Base-by-base conservation (phyloP, 2,329 filamentous ascomycete genomes). In the Lasiodiplodia gonubiensis region DNA sequence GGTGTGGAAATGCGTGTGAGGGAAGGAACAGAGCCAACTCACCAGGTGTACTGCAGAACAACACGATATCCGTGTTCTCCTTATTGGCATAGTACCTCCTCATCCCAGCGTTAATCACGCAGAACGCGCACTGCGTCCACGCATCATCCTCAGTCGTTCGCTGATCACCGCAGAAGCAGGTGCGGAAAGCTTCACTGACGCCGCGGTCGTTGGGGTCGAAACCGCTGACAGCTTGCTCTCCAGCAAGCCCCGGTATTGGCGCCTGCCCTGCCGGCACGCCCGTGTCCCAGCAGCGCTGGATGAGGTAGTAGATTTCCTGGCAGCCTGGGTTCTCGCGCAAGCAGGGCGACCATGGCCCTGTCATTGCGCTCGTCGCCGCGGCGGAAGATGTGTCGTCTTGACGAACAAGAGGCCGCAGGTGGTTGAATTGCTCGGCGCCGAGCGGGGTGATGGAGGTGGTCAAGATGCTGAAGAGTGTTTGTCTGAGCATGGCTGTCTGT, bases 231-330 rank as follows among this genome's bases (percentile, higher is more conserved):
- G 30, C 30, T 8, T 33, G 30, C 30, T 33, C 30, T 10, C 30
- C 30, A 33, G 30, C 30, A 33, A 33, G 30, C 30, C 30, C 30
- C 8, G 8, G 30, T 33, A 33, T 33, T 33, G 30, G 30, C 30
- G 8, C 30, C 2, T 18, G 14, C 2, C 49, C 48, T 18, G 21
- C 33, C 16, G 55, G 59, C 6, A 64, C 61, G 37, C 61, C 61
- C 3, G 49, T 51, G 39, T 64, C 42, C 60, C 61, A 67, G 67
- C 60, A 68, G 27, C 53, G 49, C 35, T 66, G 67, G 5, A 67
- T 18, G n/a, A 61, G 49, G 12, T 3, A 11, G 37, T 37, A 66
- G 49, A 54, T 54, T 33, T 48, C 54, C 27, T 3, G n/a, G 48
- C 64, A 67, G 33, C 53, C 48, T 21, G 21, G 35, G 33, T 51